phyloP scores from a whole-genome alignment of 2,329 filamentous ascomycete genomes.

The Ophiostoma himal-ulmi region DNA sequence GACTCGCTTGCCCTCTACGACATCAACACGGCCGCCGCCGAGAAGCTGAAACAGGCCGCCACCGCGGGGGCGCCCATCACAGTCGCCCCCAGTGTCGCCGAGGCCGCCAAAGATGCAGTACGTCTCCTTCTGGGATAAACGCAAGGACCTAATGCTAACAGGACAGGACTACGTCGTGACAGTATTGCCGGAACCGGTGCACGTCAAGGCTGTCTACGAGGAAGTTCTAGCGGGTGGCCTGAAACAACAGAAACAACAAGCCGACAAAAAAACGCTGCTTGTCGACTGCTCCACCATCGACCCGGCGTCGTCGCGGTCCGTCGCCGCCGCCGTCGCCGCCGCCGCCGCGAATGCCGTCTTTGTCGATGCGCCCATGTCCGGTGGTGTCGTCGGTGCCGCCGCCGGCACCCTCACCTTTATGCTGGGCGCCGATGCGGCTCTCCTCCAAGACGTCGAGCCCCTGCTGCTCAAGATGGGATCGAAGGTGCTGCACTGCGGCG shows the following conservation, averaged over 20 bases:
- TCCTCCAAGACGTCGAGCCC: slow-evolving; percentile 60
- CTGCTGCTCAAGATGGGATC: slow-evolving; percentile 78
- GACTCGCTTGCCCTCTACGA: slow-evolving; percentile 53
- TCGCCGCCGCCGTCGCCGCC: slow-evolving; percentile 59
- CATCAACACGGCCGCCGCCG: slow-evolving; percentile 47
- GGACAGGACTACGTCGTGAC: slow-evolving; percentile 77
- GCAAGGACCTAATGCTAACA: neutral
- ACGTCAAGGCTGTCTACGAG: slow-evolving; percentile 77
- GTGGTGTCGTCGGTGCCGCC: slow-evolving; percentile 83
- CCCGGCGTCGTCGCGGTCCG: slow-evolving; percentile 71
- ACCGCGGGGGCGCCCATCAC: slow-evolving; percentile 42
- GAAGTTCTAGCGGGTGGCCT: slow-evolving; percentile 53
- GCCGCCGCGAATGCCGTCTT: slow-evolving; percentile 55
- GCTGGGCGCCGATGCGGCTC: slow-evolving; percentile 64
- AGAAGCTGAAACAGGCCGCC: slow-evolving; percentile 45
- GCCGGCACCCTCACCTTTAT: slow-evolving; percentile 92
- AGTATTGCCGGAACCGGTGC: slow-evolving; percentile 79
- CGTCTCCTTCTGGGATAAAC: slow-evolving; percentile 25
- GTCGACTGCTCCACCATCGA: slow-evolving; percentile 98
- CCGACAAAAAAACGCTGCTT: slow-evolving; percentile 49
- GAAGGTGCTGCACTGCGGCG: slow-evolving; percentile 77
- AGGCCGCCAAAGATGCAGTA: slow-evolving; percentile 50
- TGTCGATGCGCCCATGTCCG: slow-evolving; percentile 94
- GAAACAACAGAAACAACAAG: no score
- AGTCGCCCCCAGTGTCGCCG: slow-evolving; percentile 41